Evolutionary conservation across 2,329 filamentous ascomycete genomes (phyloP).

Genomic region (Exophiala xenobiotica): DNA sequence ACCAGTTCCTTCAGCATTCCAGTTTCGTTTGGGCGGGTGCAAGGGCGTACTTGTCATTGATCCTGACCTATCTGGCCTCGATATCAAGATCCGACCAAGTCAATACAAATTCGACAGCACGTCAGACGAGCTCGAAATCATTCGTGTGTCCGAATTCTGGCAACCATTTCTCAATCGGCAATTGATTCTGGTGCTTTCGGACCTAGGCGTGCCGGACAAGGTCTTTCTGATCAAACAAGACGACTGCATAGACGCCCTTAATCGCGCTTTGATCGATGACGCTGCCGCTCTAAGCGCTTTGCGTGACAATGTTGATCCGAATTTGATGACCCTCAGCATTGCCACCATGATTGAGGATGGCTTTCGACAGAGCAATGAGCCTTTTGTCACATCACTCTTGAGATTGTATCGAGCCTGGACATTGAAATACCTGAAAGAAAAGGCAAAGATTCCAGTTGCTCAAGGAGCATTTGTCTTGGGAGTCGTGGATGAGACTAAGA

Average conservation of each 20-base stretch:
- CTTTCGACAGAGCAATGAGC: slow-evolving; percentile 73
- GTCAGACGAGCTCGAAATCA: slow-evolving; percentile 77
- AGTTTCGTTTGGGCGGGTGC: slow-evolving; percentile 88
- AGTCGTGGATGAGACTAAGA: slow-evolving; percentile 80
- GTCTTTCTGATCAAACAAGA: slow-evolving; percentile 71
- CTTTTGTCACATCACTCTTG: slow-evolving; percentile 77
- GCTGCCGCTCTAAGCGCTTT: slow-evolving; percentile 66
- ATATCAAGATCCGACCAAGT: slow-evolving; percentile 77
- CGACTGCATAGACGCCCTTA: slow-evolving; percentile 65
- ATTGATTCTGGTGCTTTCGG: slow-evolving; percentile 79
- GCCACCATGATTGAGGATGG: slow-evolving; percentile 75
- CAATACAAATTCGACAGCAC: slow-evolving; percentile 81
- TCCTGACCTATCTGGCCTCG: slow-evolving; percentile 62
- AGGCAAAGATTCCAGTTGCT: slow-evolving; percentile 78
- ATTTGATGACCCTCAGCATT: slow-evolving; percentile 72
- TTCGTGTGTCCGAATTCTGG: slow-evolving; percentile 73
- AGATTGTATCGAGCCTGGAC: slow-evolving; percentile 86
- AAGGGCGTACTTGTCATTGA: slow-evolving; percentile 85
- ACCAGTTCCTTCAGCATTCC: slow-evolving; percentile 74
- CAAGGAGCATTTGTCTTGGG: slow-evolving; percentile 85
- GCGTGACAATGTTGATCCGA: slow-evolving; percentile 76
- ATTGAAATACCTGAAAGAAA: slow-evolving; percentile 87
- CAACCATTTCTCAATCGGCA: slow-evolving; percentile 84
- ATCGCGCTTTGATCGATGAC: slow-evolving; percentile 67
- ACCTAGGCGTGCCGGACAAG: slow-evolving; percentile 67